Base-by-base conservation (phyloP, 148 eudicot genomes). In the Heliosperma pusillum region DNA sequence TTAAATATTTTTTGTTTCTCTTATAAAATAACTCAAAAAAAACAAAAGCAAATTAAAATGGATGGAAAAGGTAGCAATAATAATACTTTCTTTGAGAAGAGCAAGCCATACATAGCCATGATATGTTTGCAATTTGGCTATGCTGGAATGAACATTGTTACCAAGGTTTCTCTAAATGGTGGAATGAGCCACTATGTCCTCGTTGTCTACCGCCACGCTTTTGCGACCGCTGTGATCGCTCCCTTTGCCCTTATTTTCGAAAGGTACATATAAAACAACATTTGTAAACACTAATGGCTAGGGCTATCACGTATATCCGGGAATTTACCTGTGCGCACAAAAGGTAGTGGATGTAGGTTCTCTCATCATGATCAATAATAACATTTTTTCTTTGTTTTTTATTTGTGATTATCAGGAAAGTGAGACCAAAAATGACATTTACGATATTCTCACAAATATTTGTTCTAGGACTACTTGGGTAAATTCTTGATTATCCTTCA, bases 111-210 rank as follows among this genome's bases (percentile, higher is more conserved):
- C 85, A 81, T 90, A 77, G 93, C 90, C 67, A 90, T 90, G 90
- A 82, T 79, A 55, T 89, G 81, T 27, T 79, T 86, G 61, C 95
- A 88, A 84, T 91, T 91, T 76, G 89, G 89, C 4, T 88, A 91
- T 70, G 94, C 94, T 4, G 94, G 97, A 1, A 88, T 90, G 92
- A 89, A 88, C 80, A 89, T 90, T 60, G 87, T 92, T 33, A 89
- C 97, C 52, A 92, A 92, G 66, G 97, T 90, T 26, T 88, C 96
- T 26, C 91, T 90, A 30, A 89, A 90, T 69, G 80, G 87, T 21
- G 97, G 97, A 3, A 92, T 92, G 97, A 92, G 96, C 72, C 96
- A 92, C 68, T 92, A 92, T 40, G 91, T 89, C 3, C 88, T 92
- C 0, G 96, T 90, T 24, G 96, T 90, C 36, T 90, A 92, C 29